These are phyloP conservation scores for Dactylonectria estremocensis DNA, from an alignment of 2,329 filamentous ascomycete genomes.

Conservation along the genomic window DNA sequence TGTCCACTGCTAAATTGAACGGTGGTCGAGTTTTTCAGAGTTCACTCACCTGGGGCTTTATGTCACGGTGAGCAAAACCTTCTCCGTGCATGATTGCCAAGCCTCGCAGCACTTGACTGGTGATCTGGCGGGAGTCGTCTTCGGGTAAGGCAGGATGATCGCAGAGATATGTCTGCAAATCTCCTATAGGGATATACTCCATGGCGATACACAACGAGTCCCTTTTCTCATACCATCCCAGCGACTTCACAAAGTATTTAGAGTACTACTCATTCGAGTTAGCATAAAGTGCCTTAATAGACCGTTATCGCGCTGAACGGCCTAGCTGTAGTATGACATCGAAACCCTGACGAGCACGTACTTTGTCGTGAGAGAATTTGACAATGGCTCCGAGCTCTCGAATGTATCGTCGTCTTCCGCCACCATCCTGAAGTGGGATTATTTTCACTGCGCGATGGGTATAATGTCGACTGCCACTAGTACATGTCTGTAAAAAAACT, in stretches of 20 bases:
- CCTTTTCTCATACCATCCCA: slow-evolving; percentile 43
- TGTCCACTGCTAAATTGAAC: background rate
- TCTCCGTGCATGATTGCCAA: slow-evolving; percentile 42
- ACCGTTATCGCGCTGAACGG: background rate
- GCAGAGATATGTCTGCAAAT: slow-evolving; percentile 38
- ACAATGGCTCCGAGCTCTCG: slow-evolving; percentile 43
- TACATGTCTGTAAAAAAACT: slow-evolving; percentile 36
- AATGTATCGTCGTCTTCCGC: slow-evolving; percentile 26
- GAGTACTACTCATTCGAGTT: slow-evolving; percentile 29
- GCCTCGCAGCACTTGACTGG: slow-evolving; percentile 39
- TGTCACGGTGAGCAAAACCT: slow-evolving; percentile 42
- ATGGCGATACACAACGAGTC: slow-evolving; percentile 43
- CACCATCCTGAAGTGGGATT: no score
- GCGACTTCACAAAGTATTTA: slow-evolving; percentile 44
- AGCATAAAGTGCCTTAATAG: background rate
- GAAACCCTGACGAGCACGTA: background rate
- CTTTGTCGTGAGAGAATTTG: slow-evolving; percentile 43
- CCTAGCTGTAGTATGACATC: background rate
- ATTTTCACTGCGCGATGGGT: slow-evolving; percentile 36
- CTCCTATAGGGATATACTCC: slow-evolving; percentile 44
- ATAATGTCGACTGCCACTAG: slow-evolving; percentile 13
- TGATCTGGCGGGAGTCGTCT: slow-evolving; percentile 35
- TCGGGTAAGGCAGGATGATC: slow-evolving; percentile 30
- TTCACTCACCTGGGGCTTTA: slow-evolving; percentile 40
- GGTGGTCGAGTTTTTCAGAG: background rate